Evolutionary conservation across 106 monocot species (phyloP).

Genomic region (Alisma plantagoaquatica): DNA sequence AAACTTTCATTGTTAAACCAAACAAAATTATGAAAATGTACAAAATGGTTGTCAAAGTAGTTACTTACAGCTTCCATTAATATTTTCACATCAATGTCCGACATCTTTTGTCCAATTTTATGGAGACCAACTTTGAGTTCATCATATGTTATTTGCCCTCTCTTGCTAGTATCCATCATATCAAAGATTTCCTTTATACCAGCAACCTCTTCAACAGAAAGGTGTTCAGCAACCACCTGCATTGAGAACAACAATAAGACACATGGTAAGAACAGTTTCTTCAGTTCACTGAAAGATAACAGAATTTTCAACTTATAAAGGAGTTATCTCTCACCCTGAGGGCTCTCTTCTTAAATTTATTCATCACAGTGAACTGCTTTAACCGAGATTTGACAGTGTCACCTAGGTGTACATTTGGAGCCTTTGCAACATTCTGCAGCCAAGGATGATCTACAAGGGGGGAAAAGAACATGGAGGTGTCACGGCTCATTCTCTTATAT

Average conservation of each 20-base stretch:
- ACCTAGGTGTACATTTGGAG: constrained; percentile 19
- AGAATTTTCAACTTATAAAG: background rate
- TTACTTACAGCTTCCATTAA: constrained; percentile 24
- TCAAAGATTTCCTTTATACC: constrained; percentile 27
- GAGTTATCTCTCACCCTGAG: constrained; percentile 17
- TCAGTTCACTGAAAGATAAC: too few relatives aligned
- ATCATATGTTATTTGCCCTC: constrained; percentile 18
- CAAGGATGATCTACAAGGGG: constrained; percentile 17
- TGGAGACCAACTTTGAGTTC: constrained; percentile 19
- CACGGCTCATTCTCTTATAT: too few relatives aligned
- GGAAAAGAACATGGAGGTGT: too few relatives aligned
- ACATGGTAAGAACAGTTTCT: too few relatives aligned
- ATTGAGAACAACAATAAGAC: constrained; percentile 3
- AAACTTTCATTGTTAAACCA: too few relatives aligned
- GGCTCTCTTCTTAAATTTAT: constrained; percentile 23
- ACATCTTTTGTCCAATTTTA: constrained; percentile 18
- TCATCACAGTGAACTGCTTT: constrained; percentile 19
- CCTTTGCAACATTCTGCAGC: constrained; percentile 18
- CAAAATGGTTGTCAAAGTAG: background rate
- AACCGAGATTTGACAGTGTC: constrained; percentile 15
- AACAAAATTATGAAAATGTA: too few relatives aligned
- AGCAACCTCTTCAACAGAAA: constrained; percentile 23
- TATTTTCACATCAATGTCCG: constrained; percentile 19
- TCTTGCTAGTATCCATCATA: constrained; percentile 19
- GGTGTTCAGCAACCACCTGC: constrained; percentile 19